These are phyloP conservation scores for Talaromyces trachyspermus DNA, from an alignment of 495 filamentous ascomycete species.

Conservation along the genomic window DNA sequence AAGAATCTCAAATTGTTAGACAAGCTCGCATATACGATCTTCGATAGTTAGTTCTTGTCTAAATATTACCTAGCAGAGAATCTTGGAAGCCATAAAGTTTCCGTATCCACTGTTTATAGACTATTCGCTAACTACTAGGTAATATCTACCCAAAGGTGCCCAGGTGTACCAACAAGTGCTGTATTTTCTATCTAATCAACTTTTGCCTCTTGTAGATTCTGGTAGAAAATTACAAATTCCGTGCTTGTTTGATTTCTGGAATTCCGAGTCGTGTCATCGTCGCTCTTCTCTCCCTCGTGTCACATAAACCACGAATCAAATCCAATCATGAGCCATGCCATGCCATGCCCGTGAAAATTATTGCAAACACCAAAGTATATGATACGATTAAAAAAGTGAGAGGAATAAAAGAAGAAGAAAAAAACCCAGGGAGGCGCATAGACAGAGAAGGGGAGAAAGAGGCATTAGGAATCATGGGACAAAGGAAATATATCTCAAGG, in stretches of 20 bases:
- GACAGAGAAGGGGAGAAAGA: constrained; percentile 6
- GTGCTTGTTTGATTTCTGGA: neutral
- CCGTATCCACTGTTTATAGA: too few species aligned
- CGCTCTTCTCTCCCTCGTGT: too few species aligned
- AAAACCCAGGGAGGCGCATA: constrained; percentile 1
- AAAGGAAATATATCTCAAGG: constrained; percentile 3
- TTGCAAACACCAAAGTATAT: constrained; percentile 10
- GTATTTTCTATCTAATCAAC: neutral
- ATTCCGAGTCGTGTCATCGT: neutral
- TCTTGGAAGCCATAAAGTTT: too few species aligned
- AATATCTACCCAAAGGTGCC: too few species aligned
- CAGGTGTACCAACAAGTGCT: neutral
- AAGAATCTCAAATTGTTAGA: too few species aligned
- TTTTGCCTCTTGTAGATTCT: neutral
- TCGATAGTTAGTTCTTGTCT: too few species aligned
- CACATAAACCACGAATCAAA: constrained; percentile 6
- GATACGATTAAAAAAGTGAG: neutral
- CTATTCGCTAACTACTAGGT: too few species aligned
- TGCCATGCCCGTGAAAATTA: constrained; percentile 11
- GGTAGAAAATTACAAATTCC: neutral
- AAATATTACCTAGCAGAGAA: too few species aligned
- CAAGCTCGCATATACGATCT: too few species aligned
- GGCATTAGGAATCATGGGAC: too few species aligned
- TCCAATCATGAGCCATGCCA: constrained; percentile 10
- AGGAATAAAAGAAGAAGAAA: constrained; percentile 6